A percentile compares a stretch with the other conserved stretches of the same genome.
phyloP scores from a whole-genome alignment of 306 rosid species.

The Fragaria iinumae region DNA sequence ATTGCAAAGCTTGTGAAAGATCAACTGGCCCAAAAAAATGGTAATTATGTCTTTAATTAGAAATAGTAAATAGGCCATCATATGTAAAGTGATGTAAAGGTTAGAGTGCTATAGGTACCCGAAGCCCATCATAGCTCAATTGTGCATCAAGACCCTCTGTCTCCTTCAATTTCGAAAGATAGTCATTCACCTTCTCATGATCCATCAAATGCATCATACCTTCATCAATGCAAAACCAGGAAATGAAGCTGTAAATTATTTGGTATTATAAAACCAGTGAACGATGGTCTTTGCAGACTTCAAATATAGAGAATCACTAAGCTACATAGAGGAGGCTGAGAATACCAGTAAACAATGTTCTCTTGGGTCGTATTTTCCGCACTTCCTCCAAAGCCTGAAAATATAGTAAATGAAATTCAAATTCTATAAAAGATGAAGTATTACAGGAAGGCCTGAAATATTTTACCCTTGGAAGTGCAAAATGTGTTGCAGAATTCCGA shows the following conservation, averaged over 20 bases:
- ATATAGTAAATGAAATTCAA: conserved; percentile 13
- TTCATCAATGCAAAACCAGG: conserved; percentile 34
- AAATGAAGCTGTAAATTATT: conserved; percentile 7
- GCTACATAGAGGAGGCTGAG: conserved; percentile 17
- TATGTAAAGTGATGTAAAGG: not conserved
- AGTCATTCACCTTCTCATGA: conserved; percentile 73
- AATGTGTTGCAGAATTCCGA: conserved; percentile 79
- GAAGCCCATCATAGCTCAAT: conserved; percentile 88
- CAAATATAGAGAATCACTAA: not conserved
- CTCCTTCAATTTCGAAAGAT: conserved; percentile 57
- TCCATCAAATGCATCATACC: conserved; percentile 99
- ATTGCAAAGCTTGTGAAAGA: conserved; percentile 8
- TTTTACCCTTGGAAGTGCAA: conserved; percentile 90
- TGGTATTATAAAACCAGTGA: not conserved
- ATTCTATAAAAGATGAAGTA: conserved; percentile 9
- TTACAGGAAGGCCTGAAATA: conserved; percentile 8
- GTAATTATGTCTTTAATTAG: not conserved
- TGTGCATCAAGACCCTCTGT: conserved; percentile 84
- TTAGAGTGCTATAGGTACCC: conserved; percentile 57
- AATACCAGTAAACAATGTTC: conserved; percentile 84
- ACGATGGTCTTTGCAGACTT: not conserved
- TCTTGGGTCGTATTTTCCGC: conserved; percentile 82
- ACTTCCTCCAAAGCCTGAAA: conserved; percentile 91
- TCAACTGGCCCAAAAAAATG: conserved; percentile 1
- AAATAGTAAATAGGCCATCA: not conserved